Evolutionary conservation across 345 rosid genomes (phyloP).

Genomic region (Psidium guajava): DNA sequence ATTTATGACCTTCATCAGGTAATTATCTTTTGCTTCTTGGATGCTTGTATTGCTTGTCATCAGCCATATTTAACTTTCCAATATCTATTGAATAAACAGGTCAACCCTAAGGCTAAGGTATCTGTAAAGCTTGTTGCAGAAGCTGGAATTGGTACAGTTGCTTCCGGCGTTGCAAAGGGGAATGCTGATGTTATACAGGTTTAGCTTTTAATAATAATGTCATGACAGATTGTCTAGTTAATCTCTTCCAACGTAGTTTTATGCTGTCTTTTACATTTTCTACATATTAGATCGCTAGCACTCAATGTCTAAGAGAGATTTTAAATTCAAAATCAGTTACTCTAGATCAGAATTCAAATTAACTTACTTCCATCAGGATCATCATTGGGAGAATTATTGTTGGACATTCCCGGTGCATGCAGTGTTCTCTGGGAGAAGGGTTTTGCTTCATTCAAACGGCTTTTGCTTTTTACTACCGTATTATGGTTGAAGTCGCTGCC

Average conservation of each 20-base stretch:
- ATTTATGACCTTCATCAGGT: constrained; percentile 99
- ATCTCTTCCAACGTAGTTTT: neutral
- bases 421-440: neutral
- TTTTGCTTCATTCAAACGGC: neutral
- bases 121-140: constrained; percentile 97
- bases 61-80: neutral
- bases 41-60: neutral
- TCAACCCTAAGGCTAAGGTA: constrained; percentile 94
- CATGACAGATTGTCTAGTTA: neutral
- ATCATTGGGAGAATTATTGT: neutral
- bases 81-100: constrained; percentile 26
- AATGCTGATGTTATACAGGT: constrained; percentile 98
- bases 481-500: neutral
- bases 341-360: neutral
- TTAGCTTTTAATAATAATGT: neutral
- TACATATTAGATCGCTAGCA: neutral
- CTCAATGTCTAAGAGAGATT: neutral
- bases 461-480: neutral
- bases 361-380: neutral
- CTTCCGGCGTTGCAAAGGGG: constrained; percentile 99
- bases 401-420: neutral
- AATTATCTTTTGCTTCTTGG: constrained; percentile 9
- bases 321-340: neutral
- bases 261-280: neutral
- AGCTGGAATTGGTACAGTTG: constrained; percentile 99